A percentile compares a stretch with the other conserved stretches of the same genome.
phyloP scores from a whole-genome alignment of 805 yeast genomes.

The Hanseniaspora mollemarum region DNA sequence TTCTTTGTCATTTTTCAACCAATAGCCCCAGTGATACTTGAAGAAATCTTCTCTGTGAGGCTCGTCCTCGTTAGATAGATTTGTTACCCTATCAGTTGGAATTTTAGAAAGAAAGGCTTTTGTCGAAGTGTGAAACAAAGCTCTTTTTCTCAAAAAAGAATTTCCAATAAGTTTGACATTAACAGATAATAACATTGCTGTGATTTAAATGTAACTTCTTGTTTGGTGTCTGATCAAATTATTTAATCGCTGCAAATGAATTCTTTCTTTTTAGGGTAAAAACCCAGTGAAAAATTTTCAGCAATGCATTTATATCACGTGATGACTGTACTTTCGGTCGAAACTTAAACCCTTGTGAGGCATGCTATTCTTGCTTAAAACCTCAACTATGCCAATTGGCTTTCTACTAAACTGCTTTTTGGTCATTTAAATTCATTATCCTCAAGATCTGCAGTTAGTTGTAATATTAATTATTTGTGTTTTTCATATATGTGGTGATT shows the following conservation, averaged over 20 bases:
- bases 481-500: too few relatives aligned
- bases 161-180: background rate
- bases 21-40: conserved; percentile 88
- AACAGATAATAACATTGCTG: background rate
- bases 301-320: too few relatives aligned
- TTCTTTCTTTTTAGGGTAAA: too few relatives aligned
- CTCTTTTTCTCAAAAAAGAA: background rate
- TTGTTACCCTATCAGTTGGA: conserved; percentile 37
- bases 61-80: conserved; percentile 48
- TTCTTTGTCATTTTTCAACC: conserved; percentile 67
- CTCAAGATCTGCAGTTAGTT: too few relatives aligned
- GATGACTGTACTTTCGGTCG: too few relatives aligned
- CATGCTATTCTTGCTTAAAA: too few relatives aligned
- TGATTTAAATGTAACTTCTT: background rate
- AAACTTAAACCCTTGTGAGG: too few relatives aligned
- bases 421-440: too few relatives aligned
- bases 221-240: background rate
- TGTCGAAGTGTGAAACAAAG: conserved; percentile 8
- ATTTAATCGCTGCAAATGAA: background rate
- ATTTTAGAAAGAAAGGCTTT: conserved; percentile 14
- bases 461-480: too few relatives aligned
- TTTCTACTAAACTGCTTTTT: too few relatives aligned
- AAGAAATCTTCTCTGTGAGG: conserved; percentile 64
- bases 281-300: too few relatives aligned
- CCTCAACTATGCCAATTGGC: too few relatives aligned